Evolutionary conservation across 2,329 filamentous ascomycete genomes (phyloP).

Genomic region (Tolypocladium pustulatum): DNA sequence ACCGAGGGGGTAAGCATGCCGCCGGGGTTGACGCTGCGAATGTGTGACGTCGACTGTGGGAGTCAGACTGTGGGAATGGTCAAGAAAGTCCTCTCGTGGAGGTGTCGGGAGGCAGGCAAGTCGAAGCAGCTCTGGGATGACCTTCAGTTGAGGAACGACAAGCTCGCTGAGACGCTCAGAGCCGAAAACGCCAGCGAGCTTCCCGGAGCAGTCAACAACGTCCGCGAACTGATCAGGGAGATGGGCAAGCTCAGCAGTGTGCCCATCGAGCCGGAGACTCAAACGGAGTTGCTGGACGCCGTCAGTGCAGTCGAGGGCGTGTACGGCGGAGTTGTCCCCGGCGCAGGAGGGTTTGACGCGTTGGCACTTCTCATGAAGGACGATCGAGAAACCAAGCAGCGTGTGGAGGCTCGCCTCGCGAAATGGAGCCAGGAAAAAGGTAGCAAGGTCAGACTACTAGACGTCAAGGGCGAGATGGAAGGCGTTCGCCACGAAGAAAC

Average conservation of each 20-base stretch:
- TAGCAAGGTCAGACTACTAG: conserved; percentile 56
- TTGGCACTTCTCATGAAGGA: conserved; percentile 72
- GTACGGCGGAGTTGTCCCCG: conserved; percentile 83
- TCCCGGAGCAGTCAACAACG: conserved; percentile 33
- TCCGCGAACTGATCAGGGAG: conserved; percentile 55
- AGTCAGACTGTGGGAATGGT: conserved; percentile 94
- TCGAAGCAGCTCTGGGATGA: conserved; percentile 63
- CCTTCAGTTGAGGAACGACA: conserved; percentile 65
- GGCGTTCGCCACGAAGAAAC: conserved; percentile 43
- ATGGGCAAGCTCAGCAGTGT: conserved; percentile 70
- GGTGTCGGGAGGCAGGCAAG: conserved; percentile 49
- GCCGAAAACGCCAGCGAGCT: conserved; percentile 33
- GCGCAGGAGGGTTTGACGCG: conserved; percentile 89
- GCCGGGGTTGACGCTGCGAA: conserved; percentile 62
- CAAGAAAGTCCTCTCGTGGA: conserved; percentile 79
- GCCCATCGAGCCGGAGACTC: conserved; percentile 78
- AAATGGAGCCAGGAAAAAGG: conserved; percentile 53
- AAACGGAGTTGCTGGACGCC: conserved; percentile 76
- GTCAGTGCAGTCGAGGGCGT: conserved; percentile 66
- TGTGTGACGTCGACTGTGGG: conserved; percentile 95
- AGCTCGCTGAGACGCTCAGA: conserved; percentile 54
- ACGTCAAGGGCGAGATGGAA: conserved; percentile 62
- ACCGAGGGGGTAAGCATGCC: conserved; percentile 65
- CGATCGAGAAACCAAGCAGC: conserved; percentile 49
- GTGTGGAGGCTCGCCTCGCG: conserved; percentile 51